Evolutionary conservation across 2,329 filamentous ascomycete genomes (phyloP), one percentile per base, ranked within the genome.

Genomic region (Nannizzia gypsea): DNA sequence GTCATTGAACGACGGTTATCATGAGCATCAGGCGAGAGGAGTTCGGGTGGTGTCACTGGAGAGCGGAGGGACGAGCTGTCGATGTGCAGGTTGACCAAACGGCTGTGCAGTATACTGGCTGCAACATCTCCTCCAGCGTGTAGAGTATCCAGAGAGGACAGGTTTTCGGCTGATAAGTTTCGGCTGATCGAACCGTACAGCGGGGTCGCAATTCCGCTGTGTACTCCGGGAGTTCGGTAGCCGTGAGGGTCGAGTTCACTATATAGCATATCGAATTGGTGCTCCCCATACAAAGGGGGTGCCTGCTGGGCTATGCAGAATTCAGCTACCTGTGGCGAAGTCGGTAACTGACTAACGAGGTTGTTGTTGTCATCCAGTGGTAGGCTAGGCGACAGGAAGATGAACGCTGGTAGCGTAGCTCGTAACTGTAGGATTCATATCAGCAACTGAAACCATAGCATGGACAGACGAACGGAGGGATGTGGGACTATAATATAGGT

Each of bases 331-430:
- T 77, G 70, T 66, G 78, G 73, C 61, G 77, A 70, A 69, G 78
- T 66, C 15, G 81, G 79, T n/a, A 77, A 77, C 67, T 84, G 81
- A 58, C 81, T 79, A 58, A 89, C 78, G 1, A 97, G 80, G 67
- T 88, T 86, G 66, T 95, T 93, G 62, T 92, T 83, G 58, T 95
- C 90, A 67, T 93, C 89, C 40, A 96, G 83, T 0, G 90, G 87
- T 67, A 96, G 84, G 69, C 93, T 93, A 0, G 93, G 92, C 3
- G 93, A 99, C 65, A 97, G 96, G 74, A 96, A 96, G 42, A 99
- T 86, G 59, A 90, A 90, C 15, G 97, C 83, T 1, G 93, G 91
- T 34, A 97, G 83, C 46, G 90, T 93, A 54, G 92, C 92, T 58
- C 92, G 87, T 58, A 96, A 83, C 84, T 88, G 65, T 36, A 38